Conservation (phyloP, 352 stramenopile genomes). For the Phytophthora brassicae region DNA sequence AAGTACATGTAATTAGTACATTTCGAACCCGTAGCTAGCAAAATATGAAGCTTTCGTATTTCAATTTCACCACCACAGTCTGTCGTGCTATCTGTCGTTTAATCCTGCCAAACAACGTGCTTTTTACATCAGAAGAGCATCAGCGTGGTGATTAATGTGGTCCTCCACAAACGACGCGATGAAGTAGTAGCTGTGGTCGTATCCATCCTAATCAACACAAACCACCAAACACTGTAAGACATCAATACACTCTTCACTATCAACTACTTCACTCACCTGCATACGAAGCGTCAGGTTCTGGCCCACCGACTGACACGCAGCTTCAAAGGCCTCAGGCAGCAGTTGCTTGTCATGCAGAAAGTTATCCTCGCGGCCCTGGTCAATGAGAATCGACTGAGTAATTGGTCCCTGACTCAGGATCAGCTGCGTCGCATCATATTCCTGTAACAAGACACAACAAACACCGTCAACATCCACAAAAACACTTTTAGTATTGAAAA, state of each 20-base stretch:
- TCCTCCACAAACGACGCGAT: slow-evolving; percentile 96
- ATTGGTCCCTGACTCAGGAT: slow-evolving; percentile 70
- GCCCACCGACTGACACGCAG: slow-evolving; percentile 73
- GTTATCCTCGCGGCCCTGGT: slow-evolving; percentile 89
- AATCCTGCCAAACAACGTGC: neutral
- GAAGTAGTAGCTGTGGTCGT: slow-evolving; percentile 99
- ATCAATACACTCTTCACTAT: neutral
- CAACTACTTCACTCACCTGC: slow-evolving; percentile 34
- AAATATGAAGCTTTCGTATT: slow-evolving; percentile 31
- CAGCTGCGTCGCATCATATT: slow-evolving; percentile 92
- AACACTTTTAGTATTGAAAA: neutral
- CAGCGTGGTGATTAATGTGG: slow-evolving; percentile 94
- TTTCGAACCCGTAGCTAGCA: slow-evolving; percentile 18
- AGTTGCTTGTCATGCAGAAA: slow-evolving; percentile 91
- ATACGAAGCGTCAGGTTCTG: slow-evolving; percentile 85
- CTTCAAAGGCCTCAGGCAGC: slow-evolving; percentile 89
- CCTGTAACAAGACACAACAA: slow-evolving; percentile 20
- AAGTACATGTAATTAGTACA: slow-evolving; percentile 19
- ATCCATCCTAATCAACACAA: slow-evolving; percentile 71
- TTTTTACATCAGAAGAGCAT: slow-evolving; percentile 68
- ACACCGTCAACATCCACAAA: neutral
- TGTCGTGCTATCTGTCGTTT: neutral
- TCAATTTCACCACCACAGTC: slow-evolving; percentile 7
- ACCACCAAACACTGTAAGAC: neutral
- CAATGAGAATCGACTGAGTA: slow-evolving; percentile 82